phyloP scores from a whole-genome alignment of 208 protist genomes.

The Angomonas deanei region DNA sequence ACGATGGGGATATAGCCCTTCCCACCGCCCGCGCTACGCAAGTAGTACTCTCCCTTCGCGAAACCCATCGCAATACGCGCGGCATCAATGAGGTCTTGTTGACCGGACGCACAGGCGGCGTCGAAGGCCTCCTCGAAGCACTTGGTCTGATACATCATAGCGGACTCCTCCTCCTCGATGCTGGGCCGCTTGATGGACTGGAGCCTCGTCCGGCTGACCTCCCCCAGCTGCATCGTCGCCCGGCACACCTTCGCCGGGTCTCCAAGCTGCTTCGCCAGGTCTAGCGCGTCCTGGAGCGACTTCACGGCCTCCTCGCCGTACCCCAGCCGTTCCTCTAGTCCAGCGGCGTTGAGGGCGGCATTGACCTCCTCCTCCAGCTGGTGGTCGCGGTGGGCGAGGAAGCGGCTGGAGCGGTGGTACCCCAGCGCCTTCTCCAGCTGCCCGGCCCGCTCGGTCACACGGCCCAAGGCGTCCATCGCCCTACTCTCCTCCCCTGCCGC shows the following conservation, averaged over 20 bases:
- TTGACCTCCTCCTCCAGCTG: slow-evolving; percentile 39
- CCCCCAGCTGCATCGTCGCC: slow-evolving; percentile 79
- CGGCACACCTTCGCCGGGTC: slow-evolving; percentile 58
- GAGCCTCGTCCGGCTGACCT: slow-evolving; percentile 39
- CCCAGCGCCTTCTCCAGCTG: slow-evolving; percentile 54
- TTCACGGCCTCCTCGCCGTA: slow-evolving; percentile 53
- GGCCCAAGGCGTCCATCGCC: slow-evolving; percentile 64
- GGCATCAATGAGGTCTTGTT: slow-evolving; percentile 67
- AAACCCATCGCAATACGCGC: slow-evolving; percentile 82
- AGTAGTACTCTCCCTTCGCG: slow-evolving; percentile 68
- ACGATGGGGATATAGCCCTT: slow-evolving; percentile 77
- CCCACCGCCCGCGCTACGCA: slow-evolving; percentile 55
- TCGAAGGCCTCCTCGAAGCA: slow-evolving; percentile 75
- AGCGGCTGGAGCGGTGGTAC: slow-evolving; percentile 64
- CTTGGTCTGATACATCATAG: slow-evolving; percentile 23
- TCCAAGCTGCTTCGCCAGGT: slow-evolving; percentile 57
- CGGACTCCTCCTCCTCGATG: slow-evolving; percentile 34
- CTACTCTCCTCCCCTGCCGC: slow-evolving; percentile 37
- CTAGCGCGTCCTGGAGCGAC: slow-evolving; percentile 58
- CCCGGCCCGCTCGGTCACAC: slow-evolving; percentile 62
- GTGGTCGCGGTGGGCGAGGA: slow-evolving; percentile 34
- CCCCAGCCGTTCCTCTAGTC: slow-evolving; percentile 76
- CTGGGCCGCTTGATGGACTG: background rate
- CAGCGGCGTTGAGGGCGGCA: slow-evolving; percentile 61
- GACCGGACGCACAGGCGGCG: slow-evolving; percentile 45